Evolutionary conservation across 116 monocot species (phyloP), one percentile per base, ranked within the genome.

Genomic region (Thalassia testudinum): DNA sequence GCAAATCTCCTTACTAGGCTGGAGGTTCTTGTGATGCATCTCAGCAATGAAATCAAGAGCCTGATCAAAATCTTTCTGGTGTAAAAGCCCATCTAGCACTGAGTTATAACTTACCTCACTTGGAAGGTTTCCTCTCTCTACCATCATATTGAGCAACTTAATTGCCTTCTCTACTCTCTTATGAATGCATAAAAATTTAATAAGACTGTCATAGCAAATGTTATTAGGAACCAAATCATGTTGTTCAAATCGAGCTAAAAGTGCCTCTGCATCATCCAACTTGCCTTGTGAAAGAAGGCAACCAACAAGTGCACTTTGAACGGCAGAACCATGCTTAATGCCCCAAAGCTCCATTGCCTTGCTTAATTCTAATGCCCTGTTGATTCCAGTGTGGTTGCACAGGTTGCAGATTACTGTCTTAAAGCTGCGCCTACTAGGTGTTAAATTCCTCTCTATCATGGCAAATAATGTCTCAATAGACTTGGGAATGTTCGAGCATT

Each of bases 31-130:
- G 27, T 74, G 54, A 40, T 60, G 43, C 97, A 97, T 97, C 63
- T 97, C 97, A 54, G 66, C 68, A 68, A 70, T 60, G 54, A 85
- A 77, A 67, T 82, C 72, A 58, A 85, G 82, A 65, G 97, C 88
- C 38, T 64, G 72, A 68, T 97, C 79, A 55, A 77, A 71, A 38
- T 64, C 43, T 56, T 71, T 78, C 43, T 27, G 53, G 44, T 30
- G 15, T 34, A 78, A 59, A 17, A 89, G 72, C 1, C 57, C 58
- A 43, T 75, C 27, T 27, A 89, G 67, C 22, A 97, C 56, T 29
- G 58, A 62, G 70, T 50, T 77, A 52, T 97, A 97, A 63, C 79
- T 89, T 12, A 11, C 59, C 52, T 79, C 84, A 66, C 65, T 72
- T 55, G 97, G 97, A 71, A 61, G 4, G 29, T 57, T 68, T 26